Percentiles rank a stretch among this genome's conserved stretches.
phyloP scores from a whole-genome alignment of 805 yeast species.

The Lachancea waltii region DNA sequence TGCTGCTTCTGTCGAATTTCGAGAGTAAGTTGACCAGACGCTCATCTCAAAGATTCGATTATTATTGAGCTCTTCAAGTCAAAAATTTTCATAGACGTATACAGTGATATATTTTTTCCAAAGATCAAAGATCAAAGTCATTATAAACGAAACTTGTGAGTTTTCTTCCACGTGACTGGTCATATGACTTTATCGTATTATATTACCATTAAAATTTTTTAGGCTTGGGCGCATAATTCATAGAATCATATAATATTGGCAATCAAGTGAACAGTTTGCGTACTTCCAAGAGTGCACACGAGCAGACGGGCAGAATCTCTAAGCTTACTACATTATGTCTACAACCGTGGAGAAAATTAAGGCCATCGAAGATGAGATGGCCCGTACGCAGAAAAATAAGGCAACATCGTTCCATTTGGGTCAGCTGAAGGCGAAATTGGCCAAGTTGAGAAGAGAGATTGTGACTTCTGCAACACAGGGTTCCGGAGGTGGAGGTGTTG shows the following conservation, averaged over 20 bases:
- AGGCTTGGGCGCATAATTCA: not conserved
- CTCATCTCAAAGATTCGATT: not conserved
- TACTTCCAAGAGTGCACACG: too few species aligned
- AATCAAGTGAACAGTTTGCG: too few species aligned
- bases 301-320: too few species aligned
- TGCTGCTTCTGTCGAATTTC: not conserved
- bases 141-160: too few species aligned
- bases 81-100: not conserved
- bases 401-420: conserved; percentile 97
- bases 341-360: conserved; percentile 70
- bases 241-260: too few species aligned
- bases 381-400: conserved; percentile 95
- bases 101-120: not conserved
- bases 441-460: conserved; percentile 89
- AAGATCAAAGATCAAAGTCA: too few species aligned
- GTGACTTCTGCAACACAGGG: conserved; percentile 62
- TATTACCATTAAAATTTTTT: not conserved
- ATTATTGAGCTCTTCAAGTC: not conserved
- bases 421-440: conserved; percentile 91
- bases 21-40: not conserved
- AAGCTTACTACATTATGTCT: conserved; percentile 36
- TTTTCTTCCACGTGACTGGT: not conserved
- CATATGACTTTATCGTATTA: not conserved
- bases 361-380: conserved; percentile 96
- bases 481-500: conserved; percentile 90